Percentiles rank a stretch among this genome's conserved stretches.
Evolutionary conservation across 176 grass and related monocot genomes (phyloP).

Genomic region (Oryza glaberrima): DNA sequence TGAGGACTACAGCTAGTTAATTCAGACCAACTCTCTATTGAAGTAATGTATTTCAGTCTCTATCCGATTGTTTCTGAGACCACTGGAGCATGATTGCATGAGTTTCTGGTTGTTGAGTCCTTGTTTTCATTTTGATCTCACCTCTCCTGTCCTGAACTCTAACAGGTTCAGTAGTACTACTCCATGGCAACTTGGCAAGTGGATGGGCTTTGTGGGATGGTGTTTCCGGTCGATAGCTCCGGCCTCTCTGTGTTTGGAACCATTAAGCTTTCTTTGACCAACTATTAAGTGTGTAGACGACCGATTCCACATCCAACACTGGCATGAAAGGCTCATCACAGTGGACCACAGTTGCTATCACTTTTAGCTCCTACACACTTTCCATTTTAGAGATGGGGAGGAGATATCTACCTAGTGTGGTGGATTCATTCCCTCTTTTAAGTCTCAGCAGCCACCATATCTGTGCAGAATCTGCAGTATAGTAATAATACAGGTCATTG

Average conservation of each 20-base stretch:
- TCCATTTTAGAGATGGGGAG: background rate
- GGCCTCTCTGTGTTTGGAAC: background rate
- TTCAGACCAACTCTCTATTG: background rate
- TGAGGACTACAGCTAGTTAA: background rate
- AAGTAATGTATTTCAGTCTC: background rate
- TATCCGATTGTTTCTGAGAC: background rate
- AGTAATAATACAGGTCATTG: slow-evolving; percentile 10
- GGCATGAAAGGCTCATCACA: slow-evolving; percentile 16
- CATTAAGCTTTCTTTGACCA: slow-evolving; percentile 33
- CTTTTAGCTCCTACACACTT: slow-evolving; percentile 16
- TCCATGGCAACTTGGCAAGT: background rate
- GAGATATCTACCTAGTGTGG: background rate
- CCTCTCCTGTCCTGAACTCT: background rate
- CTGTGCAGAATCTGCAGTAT: background rate
- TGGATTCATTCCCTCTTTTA: background rate
- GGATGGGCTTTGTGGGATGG: background rate
- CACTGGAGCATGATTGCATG: background rate
- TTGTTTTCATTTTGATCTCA: background rate
- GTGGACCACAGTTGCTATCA: slow-evolving; percentile 15
- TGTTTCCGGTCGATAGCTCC: background rate
- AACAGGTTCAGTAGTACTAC: background rate
- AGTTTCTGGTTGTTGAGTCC: background rate
- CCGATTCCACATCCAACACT: slow-evolving; percentile 28
- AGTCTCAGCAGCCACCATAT: background rate
- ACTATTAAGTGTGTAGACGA: slow-evolving; percentile 7